Base-by-base conservation (phyloP, 495 filamentous ascomycete genomes). In the Talaromyces thailandensis region DNA sequence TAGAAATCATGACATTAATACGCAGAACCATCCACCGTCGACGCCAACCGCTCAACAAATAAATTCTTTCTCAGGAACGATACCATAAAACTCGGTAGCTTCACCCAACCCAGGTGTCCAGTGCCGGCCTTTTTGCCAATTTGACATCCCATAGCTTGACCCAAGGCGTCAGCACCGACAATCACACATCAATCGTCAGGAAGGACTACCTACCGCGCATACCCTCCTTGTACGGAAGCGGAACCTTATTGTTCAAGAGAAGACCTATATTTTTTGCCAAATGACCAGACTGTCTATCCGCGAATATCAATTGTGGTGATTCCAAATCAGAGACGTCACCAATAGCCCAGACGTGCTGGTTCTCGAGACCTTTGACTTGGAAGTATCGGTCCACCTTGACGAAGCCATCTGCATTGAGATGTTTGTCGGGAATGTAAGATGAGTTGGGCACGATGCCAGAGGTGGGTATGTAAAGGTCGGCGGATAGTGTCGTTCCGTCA, bases 381-480 rank as follows among this genome's bases (percentile, higher is more conserved):
- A 88, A 72, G 66, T 80, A 75, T 28, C 81, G 77, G 63, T 88
- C 79, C 16, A 87, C 81, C 35, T 67, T 68, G 21, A 89, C 79
- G 71, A 78, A 85, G 32, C 80, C 82, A 26, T 70, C 64, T 9
- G 69, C 61, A 37, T 81, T 78, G 4, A 88, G 76, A 52, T 83
- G 70, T 25, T 73, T 63, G 9, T 69, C 66, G 4, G 82, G 75
- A 21, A 90, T 67, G 71, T 82, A 90, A 18, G 75, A 75, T 52
- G 80, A 83, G 75, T 90, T 90, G 50, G 87, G 83, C 0, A 77
- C 50, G 11, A 80, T 74, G 23, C 87, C 87, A 58, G 78, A 83
- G 2, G 84, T 85, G 3, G 87, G 80, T 57, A 90, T 80, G 72
- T 87, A 88, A 18, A 88, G 58, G 66, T 88, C 86, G 0, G 82